Evolutionary conservation across 2,329 filamentous ascomycete genomes (phyloP).

Genomic region (Teratosphaeria zuluensis): DNA sequence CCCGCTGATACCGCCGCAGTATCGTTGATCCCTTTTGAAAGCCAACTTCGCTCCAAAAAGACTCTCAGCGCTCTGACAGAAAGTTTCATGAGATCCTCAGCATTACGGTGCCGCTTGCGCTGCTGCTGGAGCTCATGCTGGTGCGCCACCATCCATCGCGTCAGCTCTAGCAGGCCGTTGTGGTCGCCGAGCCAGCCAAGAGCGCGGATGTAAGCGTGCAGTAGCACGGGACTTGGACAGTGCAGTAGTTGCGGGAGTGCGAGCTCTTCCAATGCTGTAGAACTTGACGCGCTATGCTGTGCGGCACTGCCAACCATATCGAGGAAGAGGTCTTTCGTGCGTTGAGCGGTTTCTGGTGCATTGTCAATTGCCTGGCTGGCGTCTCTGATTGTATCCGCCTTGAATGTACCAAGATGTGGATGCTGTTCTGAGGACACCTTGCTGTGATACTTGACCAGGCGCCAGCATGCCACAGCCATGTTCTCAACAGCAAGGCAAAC

Average conservation of each 20-base stretch:
- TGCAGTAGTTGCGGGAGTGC: slow-evolving; percentile 25
- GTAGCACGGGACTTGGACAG: slow-evolving; percentile 36
- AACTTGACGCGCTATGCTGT: neutral
- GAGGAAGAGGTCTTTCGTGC: neutral
- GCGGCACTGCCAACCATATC: neutral
- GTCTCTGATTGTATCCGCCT: neutral
- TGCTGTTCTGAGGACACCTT: neutral
- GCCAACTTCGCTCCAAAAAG: slow-evolving; percentile 30
- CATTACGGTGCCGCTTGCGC: slow-evolving; percentile 20
- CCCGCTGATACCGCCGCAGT: neutral
- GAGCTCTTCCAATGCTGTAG: neutral
- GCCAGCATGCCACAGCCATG: slow-evolving; percentile 19
- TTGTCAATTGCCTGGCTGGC: neutral
- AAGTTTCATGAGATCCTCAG: slow-evolving; percentile 24
- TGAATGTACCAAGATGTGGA: neutral
- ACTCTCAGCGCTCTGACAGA: slow-evolving; percentile 32
- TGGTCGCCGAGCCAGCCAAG: slow-evolving; percentile 53
- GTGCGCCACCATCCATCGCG: slow-evolving; percentile 50
- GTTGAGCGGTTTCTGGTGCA: neutral
- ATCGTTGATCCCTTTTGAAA: neutral
- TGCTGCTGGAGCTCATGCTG: slow-evolving; percentile 28
- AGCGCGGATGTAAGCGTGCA: slow-evolving; percentile 54
- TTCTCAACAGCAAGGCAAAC: slow-evolving; percentile 26
- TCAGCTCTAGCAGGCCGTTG: slow-evolving; percentile 46
- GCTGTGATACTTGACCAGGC: slow-evolving; percentile 3